Evolutionary conservation across 1,139 yeast species (phyloP), one percentile per base, ranked within the genome.

Genomic region (Lodderomyces pseudojiufengensis): DNA sequence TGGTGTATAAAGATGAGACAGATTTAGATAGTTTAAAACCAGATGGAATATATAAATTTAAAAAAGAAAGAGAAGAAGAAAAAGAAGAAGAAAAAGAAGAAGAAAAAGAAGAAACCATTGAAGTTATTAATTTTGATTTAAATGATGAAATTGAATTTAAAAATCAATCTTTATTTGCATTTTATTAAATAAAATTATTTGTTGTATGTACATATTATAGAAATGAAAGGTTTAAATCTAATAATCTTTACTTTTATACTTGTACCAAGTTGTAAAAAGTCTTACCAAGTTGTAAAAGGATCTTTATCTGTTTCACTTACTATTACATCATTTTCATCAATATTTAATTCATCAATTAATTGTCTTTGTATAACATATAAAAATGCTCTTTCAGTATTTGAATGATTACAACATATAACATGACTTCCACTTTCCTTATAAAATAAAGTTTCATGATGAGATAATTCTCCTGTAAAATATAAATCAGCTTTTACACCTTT

Each of bases 381-480:
- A 50, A 81, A 92, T 0, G 95, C 95, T 38, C 98, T 70, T 59
- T 94, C 99, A 0, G 97, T 86, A 52, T 92, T 90, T 14, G 95
- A 76, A 52, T 94, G 98, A 47, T 90, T 90, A 49, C 95, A 84
- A 3, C 78, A 75, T 35, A 92, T 70, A 3, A 88, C 87, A 9
- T 79, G 68, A 9, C 78, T 67, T 0, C 95, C 96, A n/a, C 63
- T 54, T 48, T 90, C 97, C 32, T 72, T 75, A 42, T 81, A 70
- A 44, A 62, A 76, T 27, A 94, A 67, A 4, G 85, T 83, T 55
- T 92, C 97, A 52, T 94, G 98, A 53, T 92, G 98, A 13, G 95
- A 82, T 45, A 94, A 63, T 54, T 94, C 98, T 1, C 99, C 99
- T 0, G 98, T 90, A 51, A 80, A 76, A 54, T 73, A 84, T 28